A percentile compares a stretch with the other conserved stretches of the same genome.
Evolutionary conservation across 305 asterid species (phyloP).

Genomic region (Solanum hybrid): DNA sequence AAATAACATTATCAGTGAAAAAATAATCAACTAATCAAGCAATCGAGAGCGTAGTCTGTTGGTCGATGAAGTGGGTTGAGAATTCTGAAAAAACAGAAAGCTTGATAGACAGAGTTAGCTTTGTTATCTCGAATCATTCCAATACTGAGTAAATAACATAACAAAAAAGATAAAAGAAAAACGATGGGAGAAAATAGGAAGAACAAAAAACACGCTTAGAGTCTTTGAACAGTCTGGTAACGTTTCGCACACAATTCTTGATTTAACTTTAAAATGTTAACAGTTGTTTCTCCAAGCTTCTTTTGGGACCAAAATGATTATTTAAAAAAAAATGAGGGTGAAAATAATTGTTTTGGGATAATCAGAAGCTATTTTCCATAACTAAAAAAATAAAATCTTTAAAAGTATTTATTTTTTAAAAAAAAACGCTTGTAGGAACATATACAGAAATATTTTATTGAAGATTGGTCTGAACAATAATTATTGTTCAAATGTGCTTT

Average conservation of each 20-base stretch:
- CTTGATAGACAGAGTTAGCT: not conserved
- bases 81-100: not conserved
- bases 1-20: not conserved
- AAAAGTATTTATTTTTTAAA: no score
- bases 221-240: not conserved
- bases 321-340: not conserved
- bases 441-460: no score
- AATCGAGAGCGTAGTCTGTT: fast-evolving
- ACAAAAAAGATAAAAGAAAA: not conserved
- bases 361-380: not conserved
- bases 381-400: not conserved
- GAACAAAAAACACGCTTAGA: not conserved
- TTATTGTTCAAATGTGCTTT: not conserved
- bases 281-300: not conserved
- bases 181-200: not conserved
- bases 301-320: not conserved
- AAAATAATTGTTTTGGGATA: not conserved
- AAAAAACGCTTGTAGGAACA: no score
- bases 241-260: not conserved
- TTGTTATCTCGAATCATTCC: not conserved
- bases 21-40: not conserved
- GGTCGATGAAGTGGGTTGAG: not conserved
- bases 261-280: not conserved
- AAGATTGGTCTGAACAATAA: no score
- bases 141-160: not conserved